These are phyloP conservation scores for Malus domestica DNA, from an alignment of 306 rosid genomes.

Conservation along the genomic window DNA sequence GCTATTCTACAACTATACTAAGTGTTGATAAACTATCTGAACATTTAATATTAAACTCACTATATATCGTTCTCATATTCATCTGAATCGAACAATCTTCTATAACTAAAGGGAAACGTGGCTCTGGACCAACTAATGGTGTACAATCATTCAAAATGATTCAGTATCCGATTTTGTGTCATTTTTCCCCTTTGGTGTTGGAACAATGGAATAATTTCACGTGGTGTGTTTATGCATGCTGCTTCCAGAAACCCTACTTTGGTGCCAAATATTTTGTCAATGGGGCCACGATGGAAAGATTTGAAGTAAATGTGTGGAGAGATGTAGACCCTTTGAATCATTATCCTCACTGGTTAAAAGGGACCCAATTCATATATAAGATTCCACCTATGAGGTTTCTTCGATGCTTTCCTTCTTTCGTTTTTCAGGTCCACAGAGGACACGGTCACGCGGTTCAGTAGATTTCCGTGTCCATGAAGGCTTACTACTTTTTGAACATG, in stretches of 20 bases:
- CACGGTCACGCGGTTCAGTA: background rate
- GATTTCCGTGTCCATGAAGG: background rate
- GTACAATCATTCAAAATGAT: background rate
- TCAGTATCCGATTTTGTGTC: background rate
- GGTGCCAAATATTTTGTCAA: background rate
- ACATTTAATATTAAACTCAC: too few relatives aligned
- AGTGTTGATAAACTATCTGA: fast-evolving
- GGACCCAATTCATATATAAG: background rate
- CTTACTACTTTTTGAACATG: background rate
- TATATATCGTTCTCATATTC: too few relatives aligned
- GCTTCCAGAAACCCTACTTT: background rate
- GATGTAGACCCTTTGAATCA: background rate
- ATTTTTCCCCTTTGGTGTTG: background rate
- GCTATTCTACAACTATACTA: too few relatives aligned
- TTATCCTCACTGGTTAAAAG: background rate
- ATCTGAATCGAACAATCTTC: too few relatives aligned
- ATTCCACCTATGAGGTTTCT: background rate
- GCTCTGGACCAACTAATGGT: background rate
- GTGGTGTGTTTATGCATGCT: background rate
- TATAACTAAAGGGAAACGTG: background rate
- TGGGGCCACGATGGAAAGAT: background rate
- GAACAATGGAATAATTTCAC: slow-evolving; percentile 4
- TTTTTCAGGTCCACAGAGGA: background rate
- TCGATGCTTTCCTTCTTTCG: background rate
- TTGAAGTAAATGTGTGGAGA: background rate